Percentiles rank a stretch among this genome's conserved stretches.
Evolutionary conservation across 1,139 yeast species (phyloP).

Genomic region (Blastobotrys buckinghamii): DNA sequence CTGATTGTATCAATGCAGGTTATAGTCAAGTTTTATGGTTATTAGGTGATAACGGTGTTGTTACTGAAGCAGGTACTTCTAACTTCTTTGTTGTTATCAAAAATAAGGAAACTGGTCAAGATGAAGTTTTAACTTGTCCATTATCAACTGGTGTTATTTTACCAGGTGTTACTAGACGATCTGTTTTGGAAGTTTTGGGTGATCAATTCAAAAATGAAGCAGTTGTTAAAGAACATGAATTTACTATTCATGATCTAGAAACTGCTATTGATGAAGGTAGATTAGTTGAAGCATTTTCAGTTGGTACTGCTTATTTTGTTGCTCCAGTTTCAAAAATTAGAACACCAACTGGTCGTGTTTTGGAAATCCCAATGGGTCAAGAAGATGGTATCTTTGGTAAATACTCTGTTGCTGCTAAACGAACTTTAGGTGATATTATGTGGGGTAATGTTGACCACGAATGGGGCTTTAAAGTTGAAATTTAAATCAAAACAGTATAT

Average conservation of each 20-base stretch:
- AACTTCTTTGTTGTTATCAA: conserved; percentile 39
- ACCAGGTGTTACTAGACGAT: conserved; percentile 42
- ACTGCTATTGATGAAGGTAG: conserved; percentile 36
- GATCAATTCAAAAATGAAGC: conserved; percentile 23
- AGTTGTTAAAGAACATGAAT: conserved; percentile 35
- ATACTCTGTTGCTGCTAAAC: conserved; percentile 31
- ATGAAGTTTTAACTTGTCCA: conserved; percentile 41
- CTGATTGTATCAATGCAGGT: conserved; percentile 36
- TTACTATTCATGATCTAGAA: conserved; percentile 37
- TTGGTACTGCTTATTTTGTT: conserved; percentile 42
- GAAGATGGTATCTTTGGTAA: conserved; percentile 29
- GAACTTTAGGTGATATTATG: conserved; percentile 35
- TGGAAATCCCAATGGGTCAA: conserved; percentile 33
- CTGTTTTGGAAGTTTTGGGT: conserved; percentile 36
- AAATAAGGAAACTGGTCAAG: conserved; percentile 29
- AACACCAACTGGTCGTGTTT: conserved; percentile 33
- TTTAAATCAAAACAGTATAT: no score
- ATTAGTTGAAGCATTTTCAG: conserved; percentile 40
- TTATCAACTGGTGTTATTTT: conserved; percentile 39
- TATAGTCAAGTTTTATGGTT: conserved; percentile 43
- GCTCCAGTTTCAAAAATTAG: conserved; percentile 37
- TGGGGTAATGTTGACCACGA: conserved; percentile 33
- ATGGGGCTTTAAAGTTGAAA: conserved; percentile 21
- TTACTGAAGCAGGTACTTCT: conserved; percentile 45
- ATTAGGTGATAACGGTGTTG: conserved; percentile 36